Evolutionary conservation across 2,329 filamentous ascomycete species (phyloP).

Genomic region (Colletotrichum sp.): DNA sequence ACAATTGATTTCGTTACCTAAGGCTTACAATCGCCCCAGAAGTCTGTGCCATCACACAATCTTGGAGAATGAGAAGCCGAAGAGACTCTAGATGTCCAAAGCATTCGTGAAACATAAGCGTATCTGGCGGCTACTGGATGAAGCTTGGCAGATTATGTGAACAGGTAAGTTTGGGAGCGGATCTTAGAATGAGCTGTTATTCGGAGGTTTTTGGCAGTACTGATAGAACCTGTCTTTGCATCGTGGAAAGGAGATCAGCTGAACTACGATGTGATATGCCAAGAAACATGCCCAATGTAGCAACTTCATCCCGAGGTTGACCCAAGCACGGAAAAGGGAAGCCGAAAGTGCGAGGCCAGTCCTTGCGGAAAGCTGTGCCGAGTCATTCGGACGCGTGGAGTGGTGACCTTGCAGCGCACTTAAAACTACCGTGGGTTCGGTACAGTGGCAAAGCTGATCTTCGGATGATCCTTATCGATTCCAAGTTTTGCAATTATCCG

Average conservation of each 20-base stretch:
- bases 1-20: accelerated
- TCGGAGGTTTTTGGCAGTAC: neutral
- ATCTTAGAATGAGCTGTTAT: neutral
- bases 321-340: neutral
- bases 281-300: neutral
- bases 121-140: neutral
- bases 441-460: neutral
- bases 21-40: accelerated
- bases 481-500: neutral
- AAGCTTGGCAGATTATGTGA: neutral
- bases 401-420: neutral
- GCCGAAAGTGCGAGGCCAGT: neutral
- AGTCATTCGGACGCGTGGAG: neutral
- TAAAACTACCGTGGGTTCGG: neutral
- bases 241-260: neutral
- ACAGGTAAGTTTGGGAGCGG: neutral
- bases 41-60: neutral
- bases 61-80: neutral
- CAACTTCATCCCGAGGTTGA: neutral
- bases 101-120: neutral
- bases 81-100: neutral
- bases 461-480: neutral
- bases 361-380: neutral
- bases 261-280: neutral
- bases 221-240: neutral